These are phyloP conservation scores for Capillidium heterosporum DNA, from an alignment of 371 early-diverging fungal species.

Conservation along the genomic window DNA sequence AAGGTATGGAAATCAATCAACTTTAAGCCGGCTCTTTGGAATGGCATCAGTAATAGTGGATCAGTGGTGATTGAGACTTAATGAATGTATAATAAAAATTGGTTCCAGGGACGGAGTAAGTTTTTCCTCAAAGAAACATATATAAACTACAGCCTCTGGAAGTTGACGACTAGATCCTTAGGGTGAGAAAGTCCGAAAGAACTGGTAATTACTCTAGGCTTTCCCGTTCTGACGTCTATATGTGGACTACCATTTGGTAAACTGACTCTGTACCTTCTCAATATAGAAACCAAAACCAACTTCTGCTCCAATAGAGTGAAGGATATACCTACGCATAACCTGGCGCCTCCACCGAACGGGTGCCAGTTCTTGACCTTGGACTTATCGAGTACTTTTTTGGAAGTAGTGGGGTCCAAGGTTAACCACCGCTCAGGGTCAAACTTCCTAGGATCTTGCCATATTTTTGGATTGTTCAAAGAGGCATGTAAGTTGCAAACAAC, in stretches of 20 bases:
- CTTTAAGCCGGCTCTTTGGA: too few species aligned
- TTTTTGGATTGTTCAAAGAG: neutral
- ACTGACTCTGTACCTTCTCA: neutral
- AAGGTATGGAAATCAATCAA: too few species aligned
- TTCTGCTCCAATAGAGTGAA: neutral
- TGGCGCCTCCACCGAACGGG: neutral
- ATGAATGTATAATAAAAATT: too few species aligned
- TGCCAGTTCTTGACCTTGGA: neutral
- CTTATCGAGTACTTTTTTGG: neutral
- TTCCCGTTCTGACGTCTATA: neutral
- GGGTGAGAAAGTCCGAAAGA: neutral
- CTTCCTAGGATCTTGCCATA: neutral
- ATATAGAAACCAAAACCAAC: neutral
- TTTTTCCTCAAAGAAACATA: too few species aligned
- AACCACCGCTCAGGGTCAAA: neutral
- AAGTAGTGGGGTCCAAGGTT: neutral
- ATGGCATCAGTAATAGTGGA: too few species aligned
- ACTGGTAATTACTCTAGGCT: neutral
- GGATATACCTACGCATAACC: neutral
- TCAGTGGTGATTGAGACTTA: too few species aligned
- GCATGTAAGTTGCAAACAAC: neutral
- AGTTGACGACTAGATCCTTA: neutral
- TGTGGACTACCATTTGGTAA: neutral
- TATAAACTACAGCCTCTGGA: too few species aligned
- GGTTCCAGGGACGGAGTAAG: too few species aligned